Base-by-base conservation (phyloP, 768 basidiomycete genomes). In the Astraeus odoratus region DNA sequence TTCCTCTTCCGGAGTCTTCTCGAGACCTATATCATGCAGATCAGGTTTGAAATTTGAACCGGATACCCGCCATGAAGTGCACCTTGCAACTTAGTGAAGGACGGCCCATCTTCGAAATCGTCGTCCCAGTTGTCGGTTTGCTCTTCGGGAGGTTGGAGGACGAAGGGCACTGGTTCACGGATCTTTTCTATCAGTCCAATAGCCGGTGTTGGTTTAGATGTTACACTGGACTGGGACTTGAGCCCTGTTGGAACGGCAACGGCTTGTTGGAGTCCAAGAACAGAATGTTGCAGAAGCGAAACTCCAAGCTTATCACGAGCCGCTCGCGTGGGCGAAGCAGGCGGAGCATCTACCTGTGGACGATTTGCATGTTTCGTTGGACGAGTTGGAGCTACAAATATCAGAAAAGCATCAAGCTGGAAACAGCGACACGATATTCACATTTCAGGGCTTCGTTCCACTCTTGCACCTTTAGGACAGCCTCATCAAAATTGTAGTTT, bases 391-490 rank as follows among this genome's bases (percentile, higher is more conserved):
- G 86, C 86, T 88, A 46, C 23, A 47, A 40, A 34, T 26, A 44
- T 46, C 37, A 51, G 44, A 44, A 51, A 39, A 16, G 3, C 27
- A 33, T 27, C 29, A 15, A 41, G 13, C 43, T 43, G 26, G 35
- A 9, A 42, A 53, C 36, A 18, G 65, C 65, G 41, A 39, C n/a
- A n/a, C 15, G 24, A 38, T 4, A 56, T 70, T 56, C 61, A 93
- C 90, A 92, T 66, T 89, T 92, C 47, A 98, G 69, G 1, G 94
- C 95, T 62, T 97, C 90, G 57, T 99, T 99, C 94, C 95, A 99
- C 64, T 97, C 91, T 64, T 97, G 95, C 20, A 99, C 95, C 61
- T 89, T 83, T 54, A 91, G 72, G 26, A 99, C 89, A 16, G 88
- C 92, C 57, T 97, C 90, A 52, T 98, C 92, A 56, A 85, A 96